These are phyloP conservation scores for Boletus huronensis DNA, from an alignment of 768 basidiomycete species.

Conservation along the genomic window DNA sequence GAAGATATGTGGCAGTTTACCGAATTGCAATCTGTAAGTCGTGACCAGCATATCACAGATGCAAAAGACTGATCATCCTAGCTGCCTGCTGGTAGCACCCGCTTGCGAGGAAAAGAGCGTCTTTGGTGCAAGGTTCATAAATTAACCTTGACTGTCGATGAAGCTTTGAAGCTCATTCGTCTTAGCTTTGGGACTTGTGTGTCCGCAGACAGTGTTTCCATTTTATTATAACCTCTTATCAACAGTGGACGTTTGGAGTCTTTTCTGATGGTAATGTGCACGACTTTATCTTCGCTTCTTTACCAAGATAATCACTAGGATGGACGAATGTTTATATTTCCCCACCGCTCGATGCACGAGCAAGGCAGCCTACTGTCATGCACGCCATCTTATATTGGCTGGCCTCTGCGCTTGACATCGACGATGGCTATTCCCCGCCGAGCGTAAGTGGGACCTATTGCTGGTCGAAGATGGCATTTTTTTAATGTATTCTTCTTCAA, in stretches of 20 bases:
- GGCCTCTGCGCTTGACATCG: constrained; percentile 42
- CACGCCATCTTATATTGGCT: constrained; percentile 57
- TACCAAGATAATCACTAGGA: constrained; percentile 33
- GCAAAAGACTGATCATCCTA: constrained; percentile 7
- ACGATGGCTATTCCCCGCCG: constrained; percentile 30
- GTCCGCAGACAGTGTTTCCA: constrained; percentile 44
- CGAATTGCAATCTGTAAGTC: constrained; percentile 33
- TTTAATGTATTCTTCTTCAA: background rate
- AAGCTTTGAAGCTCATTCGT: constrained; percentile 14
- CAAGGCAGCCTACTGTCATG: constrained; percentile 46
- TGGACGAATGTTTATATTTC: constrained; percentile 54
- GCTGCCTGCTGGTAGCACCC: constrained; percentile 34
- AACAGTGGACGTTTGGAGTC: constrained; percentile 58
- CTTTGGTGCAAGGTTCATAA: constrained; percentile 57
- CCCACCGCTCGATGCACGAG: constrained; percentile 39
- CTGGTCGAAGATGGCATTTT: background rate
- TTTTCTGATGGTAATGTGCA: constrained; percentile 49
- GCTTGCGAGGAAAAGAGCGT: constrained; percentile 47
- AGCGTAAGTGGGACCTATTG: constrained; percentile 14
- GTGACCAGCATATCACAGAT: background rate
- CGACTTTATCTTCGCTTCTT: background rate
- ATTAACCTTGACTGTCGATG: background rate
- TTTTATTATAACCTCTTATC: constrained; percentile 59
- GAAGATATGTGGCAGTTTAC: constrained; percentile 54
- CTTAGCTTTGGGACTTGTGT: constrained; percentile 51